Base-by-base conservation (phyloP, 345 rosid genomes). In the Streptanthus diversifolius region DNA sequence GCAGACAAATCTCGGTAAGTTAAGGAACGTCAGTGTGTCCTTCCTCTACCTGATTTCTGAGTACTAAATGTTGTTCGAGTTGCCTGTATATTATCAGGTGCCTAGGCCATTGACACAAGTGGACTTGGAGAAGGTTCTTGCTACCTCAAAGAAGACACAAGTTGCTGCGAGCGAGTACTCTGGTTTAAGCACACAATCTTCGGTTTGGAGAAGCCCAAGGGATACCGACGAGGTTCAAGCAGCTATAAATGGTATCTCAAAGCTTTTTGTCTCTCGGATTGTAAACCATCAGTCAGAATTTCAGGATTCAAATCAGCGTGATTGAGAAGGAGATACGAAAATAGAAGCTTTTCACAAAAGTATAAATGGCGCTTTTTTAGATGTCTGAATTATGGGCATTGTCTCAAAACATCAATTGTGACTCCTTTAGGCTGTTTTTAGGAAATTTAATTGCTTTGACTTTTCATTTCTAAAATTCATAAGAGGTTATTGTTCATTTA, bases 141-240 rank as follows among this genome's bases (percentile, higher is more conserved):
- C 77, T 15, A 83, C 93, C 35, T 83, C 96, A 24, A 83, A 70
- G 66, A 95, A 90, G 79, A 91, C 96, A 0, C 82, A 81, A 48
- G 83, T 81, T 56, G 99, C 87, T 36, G 96, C 99, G 17, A 82
- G 68, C 21, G 97, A 89, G 64, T 91, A 87, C 78, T 64, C 79
- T 47, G 56, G 85, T 58, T 63, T 83, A 72, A 83, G 61, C 76
- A 70, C 96, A 14, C 88, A 85, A 14, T 45, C 87, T 44, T 47
- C 85, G 4, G 85, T 72, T 25, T 93, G 87, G 93, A 61, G 85
- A 30, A 73, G 86, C 72, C 80, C 48, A 24, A 62, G 76, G 22
- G 85, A 83, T 18, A 39, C 88, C 0, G 89, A 84, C 66, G 93
- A 90, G 71, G 93, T 89, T 54, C 89, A 90, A 76, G 86, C 86